Percentiles rank a stretch among this genome's conserved stretches.
phyloP scores from a whole-genome alignment of 306 rosid species.

The Lotus japonicus region DNA sequence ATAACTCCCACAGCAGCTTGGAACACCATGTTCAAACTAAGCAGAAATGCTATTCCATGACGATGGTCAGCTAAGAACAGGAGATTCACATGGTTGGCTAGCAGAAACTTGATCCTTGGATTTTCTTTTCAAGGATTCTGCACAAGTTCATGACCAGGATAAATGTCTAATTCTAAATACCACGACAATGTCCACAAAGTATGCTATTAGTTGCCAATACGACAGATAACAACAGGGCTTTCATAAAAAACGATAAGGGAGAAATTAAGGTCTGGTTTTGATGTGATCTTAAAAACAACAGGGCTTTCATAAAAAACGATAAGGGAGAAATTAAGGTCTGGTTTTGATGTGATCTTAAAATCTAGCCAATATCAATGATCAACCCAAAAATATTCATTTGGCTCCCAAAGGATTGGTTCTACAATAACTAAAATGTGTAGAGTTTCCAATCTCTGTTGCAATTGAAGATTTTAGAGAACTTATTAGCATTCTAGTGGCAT shows the following conservation, averaged over 20 bases:
- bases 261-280: background rate
- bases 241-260: background rate
- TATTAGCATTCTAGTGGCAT: background rate
- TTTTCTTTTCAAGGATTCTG: conserved; percentile 59
- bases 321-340: background rate
- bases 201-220: background rate
- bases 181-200: background rate
- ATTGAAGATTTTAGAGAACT: background rate
- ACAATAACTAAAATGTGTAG: no score
- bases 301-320: background rate
- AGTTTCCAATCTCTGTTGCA: background rate
- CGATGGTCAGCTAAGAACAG: conserved; percentile 10
- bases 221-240: background rate
- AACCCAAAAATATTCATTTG: background rate
- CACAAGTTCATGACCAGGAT: conserved; percentile 20
- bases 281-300: background rate
- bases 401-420: background rate
- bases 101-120: conserved; percentile 26
- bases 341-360: background rate
- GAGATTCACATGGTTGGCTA: conserved; percentile 23
- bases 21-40: background rate
- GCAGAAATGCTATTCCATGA: conserved; percentile 7
- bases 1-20: background rate
- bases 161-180: background rate
- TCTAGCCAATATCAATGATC: background rate